phyloP scores from a whole-genome alignment of 331 rosid species.

The Malus hybrid region DNA sequence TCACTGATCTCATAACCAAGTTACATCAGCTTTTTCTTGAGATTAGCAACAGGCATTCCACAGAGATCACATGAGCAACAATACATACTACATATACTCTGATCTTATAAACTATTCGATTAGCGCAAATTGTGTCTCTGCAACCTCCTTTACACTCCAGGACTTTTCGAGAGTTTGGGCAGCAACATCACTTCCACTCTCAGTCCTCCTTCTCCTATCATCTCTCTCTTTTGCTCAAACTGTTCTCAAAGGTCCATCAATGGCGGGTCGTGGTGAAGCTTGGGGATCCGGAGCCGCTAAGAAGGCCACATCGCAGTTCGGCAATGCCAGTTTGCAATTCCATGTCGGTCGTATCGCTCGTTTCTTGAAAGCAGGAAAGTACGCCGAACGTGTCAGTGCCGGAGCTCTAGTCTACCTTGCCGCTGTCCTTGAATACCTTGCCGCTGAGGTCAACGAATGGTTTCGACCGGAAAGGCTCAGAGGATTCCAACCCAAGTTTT shows the following conservation, averaged over 20 bases:
- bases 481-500: too few species aligned
- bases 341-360: conserved; percentile 90
- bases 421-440: conserved; percentile 81
- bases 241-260: conserved; percentile 4
- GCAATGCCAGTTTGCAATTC: conserved; percentile 82
- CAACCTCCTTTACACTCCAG: too few species aligned
- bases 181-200: not conserved
- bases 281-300: conserved; percentile 64
- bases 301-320: conserved; percentile 79
- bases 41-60: too few species aligned
- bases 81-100: too few species aligned
- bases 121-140: too few species aligned
- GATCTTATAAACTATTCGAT: too few species aligned
- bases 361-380: conserved; percentile 77
- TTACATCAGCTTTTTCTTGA: too few species aligned
- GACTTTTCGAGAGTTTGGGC: too few species aligned
- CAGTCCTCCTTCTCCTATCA: not conserved
- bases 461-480: too few species aligned
- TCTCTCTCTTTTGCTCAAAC: not conserved
- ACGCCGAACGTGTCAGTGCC: conserved; percentile 85
- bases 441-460: conserved; percentile 53
- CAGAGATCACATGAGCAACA: too few species aligned
- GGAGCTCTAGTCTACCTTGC: conserved; percentile 92
- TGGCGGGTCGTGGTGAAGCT: conserved; percentile 91
- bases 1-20: too few species aligned